Evolutionary conservation across 2,329 filamentous ascomycete genomes (phyloP).

Genomic region (Penicillium decumbens): DNA sequence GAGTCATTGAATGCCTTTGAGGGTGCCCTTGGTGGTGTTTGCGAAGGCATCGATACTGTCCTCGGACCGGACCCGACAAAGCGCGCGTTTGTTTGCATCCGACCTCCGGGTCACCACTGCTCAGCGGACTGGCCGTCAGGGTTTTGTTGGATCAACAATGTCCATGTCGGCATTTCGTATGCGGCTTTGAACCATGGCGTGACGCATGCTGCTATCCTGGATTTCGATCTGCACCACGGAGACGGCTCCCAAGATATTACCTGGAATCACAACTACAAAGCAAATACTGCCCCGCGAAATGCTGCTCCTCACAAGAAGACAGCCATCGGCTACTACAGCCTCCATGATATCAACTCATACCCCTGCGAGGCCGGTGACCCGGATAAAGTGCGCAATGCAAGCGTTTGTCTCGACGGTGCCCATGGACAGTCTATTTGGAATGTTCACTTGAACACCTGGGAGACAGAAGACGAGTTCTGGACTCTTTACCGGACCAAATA

Average conservation of each 20-base stretch:
- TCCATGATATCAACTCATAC: slow-evolving; percentile 98
- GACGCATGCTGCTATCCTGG: slow-evolving; percentile 89
- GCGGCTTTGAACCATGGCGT: slow-evolving; percentile 76
- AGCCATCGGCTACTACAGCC: slow-evolving; percentile 88
- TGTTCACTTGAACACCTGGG: slow-evolving; percentile 86
- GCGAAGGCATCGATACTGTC: slow-evolving; percentile 84
- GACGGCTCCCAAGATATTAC: slow-evolving; percentile 94
- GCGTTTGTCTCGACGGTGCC: slow-evolving; percentile 87
- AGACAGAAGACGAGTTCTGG: slow-evolving; percentile 81
- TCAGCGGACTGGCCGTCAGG: slow-evolving; percentile 84
- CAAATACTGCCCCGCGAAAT: slow-evolving; percentile 61
- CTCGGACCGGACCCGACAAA: slow-evolving; percentile 62
- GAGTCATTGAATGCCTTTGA: slow-evolving; percentile 86
- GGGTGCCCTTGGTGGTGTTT: slow-evolving; percentile 85
- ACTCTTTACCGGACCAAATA: slow-evolving; percentile 77
- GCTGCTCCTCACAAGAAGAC: slow-evolving; percentile 73
- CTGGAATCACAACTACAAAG: slow-evolving; percentile 80
- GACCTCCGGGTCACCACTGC: slow-evolving; percentile 93
- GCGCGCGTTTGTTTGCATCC: slow-evolving; percentile 84
- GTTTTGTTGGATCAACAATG: slow-evolving; percentile 98
- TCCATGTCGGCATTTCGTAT: slow-evolving; percentile 93
- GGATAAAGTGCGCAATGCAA: slow-evolving; percentile 89
- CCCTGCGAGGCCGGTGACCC: slow-evolving; percentile 92
- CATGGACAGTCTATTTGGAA: slow-evolving; percentile 97
- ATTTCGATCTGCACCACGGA: slow-evolving; percentile 87